These are phyloP conservation scores for Globisporangium okanoganense DNA, from an alignment of 352 stramenopile genomes.

Conservation along the genomic window DNA sequence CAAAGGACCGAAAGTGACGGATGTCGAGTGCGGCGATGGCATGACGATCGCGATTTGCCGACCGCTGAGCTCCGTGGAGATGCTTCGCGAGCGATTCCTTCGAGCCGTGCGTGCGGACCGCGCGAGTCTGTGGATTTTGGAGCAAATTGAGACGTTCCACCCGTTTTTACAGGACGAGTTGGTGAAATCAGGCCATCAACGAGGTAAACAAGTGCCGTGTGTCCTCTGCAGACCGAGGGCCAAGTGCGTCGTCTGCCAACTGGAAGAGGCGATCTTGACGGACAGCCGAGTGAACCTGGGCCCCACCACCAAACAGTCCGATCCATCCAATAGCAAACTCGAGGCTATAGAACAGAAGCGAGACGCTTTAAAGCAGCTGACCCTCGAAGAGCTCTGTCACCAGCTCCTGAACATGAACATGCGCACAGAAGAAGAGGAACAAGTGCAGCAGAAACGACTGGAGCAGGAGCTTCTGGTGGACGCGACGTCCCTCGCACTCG, in stretches of 20 bases:
- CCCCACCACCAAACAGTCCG: neutral
- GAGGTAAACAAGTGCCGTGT: conserved; percentile 9
- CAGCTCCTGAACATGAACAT: conserved; percentile 30
- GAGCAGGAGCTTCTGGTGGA: conserved; percentile 33
- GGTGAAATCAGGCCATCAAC: neutral
- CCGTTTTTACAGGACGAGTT: conserved; percentile 25
- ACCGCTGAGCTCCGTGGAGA: conserved; percentile 26
- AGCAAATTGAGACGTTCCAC: conserved; percentile 71
- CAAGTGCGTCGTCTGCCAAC: conserved; percentile 11
- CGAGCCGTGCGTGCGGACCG: conserved; percentile 52
- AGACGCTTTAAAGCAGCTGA: conserved; percentile 1
- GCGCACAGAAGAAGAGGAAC: conserved; percentile 35
- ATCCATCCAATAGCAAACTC: neutral
- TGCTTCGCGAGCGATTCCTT: conserved; percentile 50
- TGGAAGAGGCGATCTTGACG: conserved; percentile 4
- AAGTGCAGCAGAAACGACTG: conserved; percentile 24
- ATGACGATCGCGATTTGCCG: conserved; percentile 56
- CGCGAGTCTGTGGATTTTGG: conserved; percentile 36
- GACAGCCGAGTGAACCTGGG: conserved; percentile 1
- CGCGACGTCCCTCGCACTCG: conserved; percentile 19
- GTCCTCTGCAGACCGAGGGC: conserved; percentile 20
- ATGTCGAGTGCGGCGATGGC: conserved; percentile 52
- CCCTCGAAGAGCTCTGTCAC: conserved; percentile 28
- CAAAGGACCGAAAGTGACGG: conserved; percentile 48
- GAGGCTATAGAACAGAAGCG: conserved; percentile 3